Base-by-base conservation (phyloP, 441 rosid species). In the Iberis amara region DNA sequence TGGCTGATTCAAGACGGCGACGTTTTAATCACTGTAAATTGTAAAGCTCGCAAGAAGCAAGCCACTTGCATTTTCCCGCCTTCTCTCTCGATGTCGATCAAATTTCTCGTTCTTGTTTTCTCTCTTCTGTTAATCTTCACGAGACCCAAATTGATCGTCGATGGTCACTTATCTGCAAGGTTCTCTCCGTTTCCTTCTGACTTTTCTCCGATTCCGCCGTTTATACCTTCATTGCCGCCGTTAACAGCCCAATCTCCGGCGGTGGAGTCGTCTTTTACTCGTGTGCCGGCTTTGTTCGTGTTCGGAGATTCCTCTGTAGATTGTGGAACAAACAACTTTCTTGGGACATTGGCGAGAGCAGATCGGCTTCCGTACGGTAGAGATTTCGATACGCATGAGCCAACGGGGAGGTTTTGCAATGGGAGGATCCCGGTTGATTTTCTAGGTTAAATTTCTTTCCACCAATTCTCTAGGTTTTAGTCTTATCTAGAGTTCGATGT, bases 401-500 rank as follows among this genome's bases (percentile, higher is more conserved):
- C 98, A 8, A 92, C 98, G 1, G 95, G 98, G 21, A 76, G 96
- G 68, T 92, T 92, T 73, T 71, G 77, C 68, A 92, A 92, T 72
- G 98, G 98, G 33, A 76, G 96, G 67, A 78, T 88, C 71, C 98
- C 95, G 0, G 96, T 92, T 44, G 95, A 92, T 68, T 88, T 66
- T 77, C 77, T 85, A 49, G 98, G 96, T 88, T 73, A 65, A 7
- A 0, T 7, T 45, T 55, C 50, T 56, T 58, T 5, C 40, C 44
- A 36, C n/a, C 30, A 70, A 30, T 7, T 40, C 40, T 28, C 27
- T 14, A 13, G 14, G 43, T 5, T 40, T 41, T 0, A 14, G 11
- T 44, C 1, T 30, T 3, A 0, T 48, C 3, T 18, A 13, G 2
- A 10, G 2, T 43, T 57, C 12, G 7, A 5, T 49, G 52, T 39